These are phyloP conservation scores for Pyrus hybrid DNA, from an alignment of 331 rosid species.

Conservation along the genomic window DNA sequence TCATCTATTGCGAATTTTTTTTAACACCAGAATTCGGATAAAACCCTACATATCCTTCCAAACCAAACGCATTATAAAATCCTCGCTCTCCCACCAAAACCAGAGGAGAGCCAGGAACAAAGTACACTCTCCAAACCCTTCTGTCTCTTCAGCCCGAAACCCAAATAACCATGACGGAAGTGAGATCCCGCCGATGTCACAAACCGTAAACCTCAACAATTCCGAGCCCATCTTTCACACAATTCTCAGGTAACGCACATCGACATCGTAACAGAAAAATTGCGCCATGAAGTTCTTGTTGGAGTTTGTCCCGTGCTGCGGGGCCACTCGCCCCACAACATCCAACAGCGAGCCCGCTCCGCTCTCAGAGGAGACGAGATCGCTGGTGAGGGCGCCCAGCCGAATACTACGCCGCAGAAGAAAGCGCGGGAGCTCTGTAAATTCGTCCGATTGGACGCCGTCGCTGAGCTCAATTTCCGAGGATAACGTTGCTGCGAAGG, in stretches of 20 bases:
- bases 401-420: background rate
- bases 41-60: too few species aligned
- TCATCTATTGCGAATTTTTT: too few species aligned
- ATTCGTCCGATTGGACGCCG: constrained; percentile 54
- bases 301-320: constrained; percentile 56
- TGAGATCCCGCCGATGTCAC: background rate
- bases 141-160: background rate
- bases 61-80: too few species aligned
- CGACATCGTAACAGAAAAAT: background rate
- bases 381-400: background rate
- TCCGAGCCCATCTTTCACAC: background rate
- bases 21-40: too few species aligned
- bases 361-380: constrained; percentile 11
- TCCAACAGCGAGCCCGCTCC: background rate
- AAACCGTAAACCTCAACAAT: background rate
- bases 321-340: background rate
- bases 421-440: background rate
- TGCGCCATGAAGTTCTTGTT: constrained; percentile 47
- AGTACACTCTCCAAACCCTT: background rate
- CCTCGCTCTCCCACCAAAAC: too few species aligned
- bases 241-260: too few species aligned
- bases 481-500: constrained; percentile 23
- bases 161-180: background rate
- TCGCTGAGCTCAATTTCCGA: constrained; percentile 57
- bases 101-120: background rate